Evolutionary conservation across 306 rosid species (phyloP).

Genomic region (Citrullus mucosospermus): DNA sequence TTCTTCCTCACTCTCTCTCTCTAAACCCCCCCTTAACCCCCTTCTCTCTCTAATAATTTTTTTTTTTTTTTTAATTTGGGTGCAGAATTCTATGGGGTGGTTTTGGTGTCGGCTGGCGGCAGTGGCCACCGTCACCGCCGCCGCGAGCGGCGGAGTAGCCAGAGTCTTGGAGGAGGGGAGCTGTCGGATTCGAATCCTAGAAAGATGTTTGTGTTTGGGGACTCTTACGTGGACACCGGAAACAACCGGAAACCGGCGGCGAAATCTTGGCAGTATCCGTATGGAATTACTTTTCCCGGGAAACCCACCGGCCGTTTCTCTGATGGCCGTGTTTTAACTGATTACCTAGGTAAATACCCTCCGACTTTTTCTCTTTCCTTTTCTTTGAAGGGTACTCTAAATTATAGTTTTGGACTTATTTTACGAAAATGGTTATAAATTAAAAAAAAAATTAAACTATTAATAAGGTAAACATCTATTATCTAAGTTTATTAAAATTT

Average conservation of each 20-base stretch:
- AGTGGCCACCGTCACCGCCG: background rate
- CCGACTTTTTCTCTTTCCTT: background rate
- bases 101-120: background rate
- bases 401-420: background rate
- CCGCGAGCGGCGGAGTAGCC: background rate
- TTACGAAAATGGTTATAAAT: background rate
- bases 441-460: too few species aligned
- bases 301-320: slow-evolving; percentile 48
- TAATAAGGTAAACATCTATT: too few species aligned
- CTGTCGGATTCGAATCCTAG: slow-evolving; percentile 15
- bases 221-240: slow-evolving; percentile 41
- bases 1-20: background rate
- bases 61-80: background rate
- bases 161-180: background rate
- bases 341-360: slow-evolving; percentile 24
- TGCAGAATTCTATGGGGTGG: slow-evolving; percentile 3
- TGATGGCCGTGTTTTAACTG: slow-evolving; percentile 45
- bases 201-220: slow-evolving; percentile 40
- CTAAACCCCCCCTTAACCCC: too few species aligned
- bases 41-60: background rate
- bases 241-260: slow-evolving; percentile 26
- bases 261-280: slow-evolving; percentile 34
- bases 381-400: background rate
- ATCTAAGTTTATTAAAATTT: fast-evolving
- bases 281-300: slow-evolving; percentile 45